Conservation (phyloP, 2,329 filamentous ascomycete genomes). For the Fusarium albosuccineum region DNA sequence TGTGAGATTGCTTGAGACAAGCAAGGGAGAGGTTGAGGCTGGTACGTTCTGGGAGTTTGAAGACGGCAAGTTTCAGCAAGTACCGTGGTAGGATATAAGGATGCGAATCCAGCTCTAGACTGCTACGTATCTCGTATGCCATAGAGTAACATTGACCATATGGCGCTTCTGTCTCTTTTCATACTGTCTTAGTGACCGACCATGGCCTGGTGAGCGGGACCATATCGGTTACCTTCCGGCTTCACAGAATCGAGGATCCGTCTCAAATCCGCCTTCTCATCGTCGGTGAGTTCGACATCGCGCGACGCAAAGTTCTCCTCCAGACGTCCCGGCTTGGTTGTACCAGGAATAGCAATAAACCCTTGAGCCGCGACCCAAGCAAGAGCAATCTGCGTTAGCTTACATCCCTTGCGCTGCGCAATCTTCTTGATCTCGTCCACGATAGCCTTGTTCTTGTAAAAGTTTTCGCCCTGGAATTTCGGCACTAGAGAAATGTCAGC, state of each 20-base stretch:
- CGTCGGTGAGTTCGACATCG: constrained; percentile 52
- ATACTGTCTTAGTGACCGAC: constrained; percentile 17
- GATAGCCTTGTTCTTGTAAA: constrained; percentile 58
- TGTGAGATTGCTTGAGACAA: constrained; percentile 1
- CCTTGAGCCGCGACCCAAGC: constrained; percentile 57
- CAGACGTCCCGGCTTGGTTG: constrained; percentile 55
- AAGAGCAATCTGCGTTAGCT: constrained; percentile 54
- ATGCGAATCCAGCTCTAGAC: no score
- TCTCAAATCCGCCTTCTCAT: constrained; percentile 56
- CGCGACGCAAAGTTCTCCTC: constrained; percentile 57
- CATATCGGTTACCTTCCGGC: constrained; percentile 19
- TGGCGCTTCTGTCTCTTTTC: no score
- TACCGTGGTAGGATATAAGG: constrained; percentile 12
- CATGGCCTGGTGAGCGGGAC: constrained; percentile 5
- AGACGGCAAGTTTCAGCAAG: neutral
- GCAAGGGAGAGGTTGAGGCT: neutral
- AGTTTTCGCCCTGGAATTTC: constrained; percentile 59
- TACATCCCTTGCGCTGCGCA: constrained; percentile 43
- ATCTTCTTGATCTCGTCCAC: constrained; percentile 58
- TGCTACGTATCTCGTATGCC: no score
- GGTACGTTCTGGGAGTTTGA: constrained; percentile 26
- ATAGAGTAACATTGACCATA: no score
- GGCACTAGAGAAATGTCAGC: constrained; percentile 33
- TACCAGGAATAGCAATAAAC: constrained; percentile 62
- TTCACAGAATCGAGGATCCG: constrained; percentile 50